Conservation (phyloP, 2,329 filamentous ascomycete species). For the Lasiodiplodia hormozganensis region DNA sequence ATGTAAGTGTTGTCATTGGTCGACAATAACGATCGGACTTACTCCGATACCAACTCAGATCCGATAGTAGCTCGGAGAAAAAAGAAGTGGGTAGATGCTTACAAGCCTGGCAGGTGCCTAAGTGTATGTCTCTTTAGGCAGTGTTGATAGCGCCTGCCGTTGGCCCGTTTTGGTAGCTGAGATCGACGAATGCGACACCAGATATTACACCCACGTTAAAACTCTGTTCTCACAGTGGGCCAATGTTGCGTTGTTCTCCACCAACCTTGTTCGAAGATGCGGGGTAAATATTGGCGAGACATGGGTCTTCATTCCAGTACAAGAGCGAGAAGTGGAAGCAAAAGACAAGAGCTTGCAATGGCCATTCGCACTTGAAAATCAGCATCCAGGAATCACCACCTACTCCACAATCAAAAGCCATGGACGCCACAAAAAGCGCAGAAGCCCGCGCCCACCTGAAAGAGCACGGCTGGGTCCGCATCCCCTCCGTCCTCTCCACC, state of each 20-base stretch:
- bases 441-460: conserved; percentile 33
- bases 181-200: not conserved
- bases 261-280: not conserved
- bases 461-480: conserved; percentile 37
- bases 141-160: too few species aligned
- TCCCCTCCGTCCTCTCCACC: conserved; percentile 37
- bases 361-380: not conserved
- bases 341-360: not conserved
- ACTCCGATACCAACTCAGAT: too few species aligned
- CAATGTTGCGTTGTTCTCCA: not conserved
- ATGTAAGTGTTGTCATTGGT: too few species aligned
- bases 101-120: too few species aligned
- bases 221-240: not conserved
- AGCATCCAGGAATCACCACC: not conserved
- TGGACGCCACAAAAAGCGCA: conserved; percentile 23
- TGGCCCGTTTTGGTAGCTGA: too few species aligned
- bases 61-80: too few species aligned
- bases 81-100: too few species aligned
- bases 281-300: conserved; percentile 3
- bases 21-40: too few species aligned
- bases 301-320: not conserved
- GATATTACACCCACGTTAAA: not conserved
- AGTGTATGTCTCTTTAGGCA: too few species aligned
- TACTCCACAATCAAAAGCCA: conserved; percentile 23
- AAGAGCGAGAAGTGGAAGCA: not conserved